phyloP scores from a whole-genome alignment of 306 rosid genomes.

The Sechiopsis laciniata region DNA sequence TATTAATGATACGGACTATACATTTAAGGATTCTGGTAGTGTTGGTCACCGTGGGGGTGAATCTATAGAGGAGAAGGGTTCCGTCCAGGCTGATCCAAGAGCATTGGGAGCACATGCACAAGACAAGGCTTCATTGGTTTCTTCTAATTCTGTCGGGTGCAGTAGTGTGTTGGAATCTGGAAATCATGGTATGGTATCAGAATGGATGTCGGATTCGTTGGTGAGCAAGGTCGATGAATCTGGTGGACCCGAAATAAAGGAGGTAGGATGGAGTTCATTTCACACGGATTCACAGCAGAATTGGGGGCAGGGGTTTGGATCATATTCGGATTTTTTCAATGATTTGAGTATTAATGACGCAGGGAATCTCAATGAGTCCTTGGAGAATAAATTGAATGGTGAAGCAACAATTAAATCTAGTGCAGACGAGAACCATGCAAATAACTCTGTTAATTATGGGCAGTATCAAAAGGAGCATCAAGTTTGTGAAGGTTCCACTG shows the following conservation, averaged over 20 bases:
- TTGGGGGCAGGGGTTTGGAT: conserved; percentile 48
- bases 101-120: conserved; percentile 26
- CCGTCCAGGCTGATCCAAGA: conserved; percentile 25
- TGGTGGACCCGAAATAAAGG: conserved; percentile 45
- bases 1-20: conserved; percentile 35
- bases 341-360: conserved; percentile 50
- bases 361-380: conserved; percentile 28
- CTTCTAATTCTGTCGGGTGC: conserved; percentile 31
- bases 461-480: conserved; percentile 45
- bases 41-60: conserved; percentile 27
- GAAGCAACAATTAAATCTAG: conserved; percentile 25
- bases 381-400: conserved; percentile 24
- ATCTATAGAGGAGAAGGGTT: conserved; percentile 19
- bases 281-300: conserved; percentile 46
- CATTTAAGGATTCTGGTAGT: conserved; percentile 31
- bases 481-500: conserved; percentile 35
- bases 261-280: conserved; percentile 75
- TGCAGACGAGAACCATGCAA: conserved; percentile 30
- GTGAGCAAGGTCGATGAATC: conserved; percentile 28
- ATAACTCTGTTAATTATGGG: conserved; percentile 26
- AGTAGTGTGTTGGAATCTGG: conserved; percentile 26
- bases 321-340: conserved; percentile 66
- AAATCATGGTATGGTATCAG: conserved; percentile 31
- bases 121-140: conserved; percentile 25
- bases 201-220: conserved; percentile 18